Conservation (phyloP, 345 rosid species). For the Eutrema yunnanense region DNA sequence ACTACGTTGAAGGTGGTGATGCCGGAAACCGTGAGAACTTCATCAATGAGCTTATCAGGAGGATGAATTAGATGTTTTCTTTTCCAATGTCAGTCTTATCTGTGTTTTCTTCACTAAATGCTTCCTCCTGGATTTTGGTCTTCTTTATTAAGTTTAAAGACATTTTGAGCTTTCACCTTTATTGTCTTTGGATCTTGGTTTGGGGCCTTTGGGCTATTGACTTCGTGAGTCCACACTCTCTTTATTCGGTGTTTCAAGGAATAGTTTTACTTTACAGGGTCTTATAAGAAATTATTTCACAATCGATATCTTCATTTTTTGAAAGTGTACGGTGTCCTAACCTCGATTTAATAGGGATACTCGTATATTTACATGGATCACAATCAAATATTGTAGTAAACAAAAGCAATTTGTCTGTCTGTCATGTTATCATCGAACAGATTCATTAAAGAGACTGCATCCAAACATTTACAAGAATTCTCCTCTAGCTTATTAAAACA, state of each 20-base stretch:
- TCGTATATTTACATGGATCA: too few relatives aligned
- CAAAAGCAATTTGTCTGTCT: too few relatives aligned
- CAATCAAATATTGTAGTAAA: too few relatives aligned
- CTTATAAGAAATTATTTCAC: background rate
- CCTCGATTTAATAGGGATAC: too few relatives aligned
- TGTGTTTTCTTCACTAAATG: background rate
- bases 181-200: background rate
- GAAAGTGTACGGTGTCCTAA: too few relatives aligned
- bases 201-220: background rate
- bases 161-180: background rate
- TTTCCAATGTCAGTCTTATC: background rate
- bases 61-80: constrained; percentile 62
- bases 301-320: background rate
- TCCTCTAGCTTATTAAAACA: too few relatives aligned
- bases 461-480: too few relatives aligned
- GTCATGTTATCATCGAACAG: too few relatives aligned
- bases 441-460: too few relatives aligned
- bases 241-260: background rate
- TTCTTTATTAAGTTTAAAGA: constrained; percentile 1
- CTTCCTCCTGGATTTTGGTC: constrained; percentile 19
- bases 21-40: constrained; percentile 72
- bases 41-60: constrained; percentile 81
- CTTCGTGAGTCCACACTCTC: background rate
- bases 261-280: background rate
- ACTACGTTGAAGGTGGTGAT: constrained; percentile 96